Base-by-base conservation (phyloP, 2,329 filamentous ascomycete species). In the Xylariales sp. region DNA sequence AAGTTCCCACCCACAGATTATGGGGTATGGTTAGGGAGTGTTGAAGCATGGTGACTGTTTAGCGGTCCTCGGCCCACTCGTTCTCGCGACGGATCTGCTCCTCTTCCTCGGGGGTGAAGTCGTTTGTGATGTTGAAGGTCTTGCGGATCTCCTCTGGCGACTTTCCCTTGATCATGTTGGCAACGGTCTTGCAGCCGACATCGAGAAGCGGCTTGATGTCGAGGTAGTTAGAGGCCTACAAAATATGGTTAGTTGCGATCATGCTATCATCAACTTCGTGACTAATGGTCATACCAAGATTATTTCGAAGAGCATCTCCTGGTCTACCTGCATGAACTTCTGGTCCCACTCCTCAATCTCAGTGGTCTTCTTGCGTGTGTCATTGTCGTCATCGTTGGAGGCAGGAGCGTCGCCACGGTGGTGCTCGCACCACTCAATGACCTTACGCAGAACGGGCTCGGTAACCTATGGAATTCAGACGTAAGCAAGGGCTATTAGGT, bases 131-230 rank as follows among this genome's bases (percentile, higher is more conserved):
- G 71, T 98, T 98, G 74, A 98, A 98, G 0, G 93, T 98, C 77
- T 97, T 98, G 36, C 93, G 87, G 56, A 98, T 98, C 72, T 98
- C 93, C 63, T 98, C 93, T 4, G 93, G 93, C 0, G 89, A 95
- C 77, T 98, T 98, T 70, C 93, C 93, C 85, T 98, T 98, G 76
- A 98, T 98, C 93, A 98, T 98, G 70, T 98, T 98, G 45, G 93
- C 93, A 13, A 98, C 93, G 0, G 93, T 98, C 80, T 98, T 98
- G 81, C 93, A 98, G 45, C 93, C 93, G 43, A 97, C 91, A 49
- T 98, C 93, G 19, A 98, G 83, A 2, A 98, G 85, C 2, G 89
- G 85, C 78, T 97, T 98, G 73, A 98, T 98, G 52, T 98, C 93
- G 43, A 98, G 84, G 65, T 97, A 98, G 75, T 98, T 98, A 55